Base-by-base conservation (phyloP, 306 rosid species). In the Vigna angularis region DNA sequence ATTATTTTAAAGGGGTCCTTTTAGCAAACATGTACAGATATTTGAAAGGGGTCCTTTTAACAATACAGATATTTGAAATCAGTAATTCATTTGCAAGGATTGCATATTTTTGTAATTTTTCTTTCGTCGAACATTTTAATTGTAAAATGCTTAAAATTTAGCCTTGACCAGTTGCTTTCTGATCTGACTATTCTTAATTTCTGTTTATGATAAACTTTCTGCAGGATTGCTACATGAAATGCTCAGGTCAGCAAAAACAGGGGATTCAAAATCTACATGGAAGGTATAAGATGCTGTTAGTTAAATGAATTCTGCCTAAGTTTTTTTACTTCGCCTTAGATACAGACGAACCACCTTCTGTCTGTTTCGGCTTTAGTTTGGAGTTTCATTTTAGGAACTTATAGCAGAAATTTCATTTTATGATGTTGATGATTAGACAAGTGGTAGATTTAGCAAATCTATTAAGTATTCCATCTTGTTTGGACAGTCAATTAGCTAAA, bases 251-350 rank as follows among this genome's bases (percentile, higher is more conserved):
- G 89, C 98, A 2, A 95, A 88, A 91, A 89, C 90, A 5, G 98
- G 98, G 76, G 99, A 95, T 86, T 95, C 98, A 80, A 95, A 88
- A 85, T 87, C 98, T 71, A 90, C 97, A 76, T 95, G 99, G 99
- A 95, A 95, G 99, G 99, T 95, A 88, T 73, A 42, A 55, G 70
- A 63, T 83, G 69, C 58, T 76, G 51, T 63, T 80, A 18, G 45
- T 74, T 68, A 38, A 53, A 74, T 66, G 63, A 78, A 14, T 50
- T 70, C 24, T 53, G 55, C 73, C 64, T 22, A 11, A 3, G 28
- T 13, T 48, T 50, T 63, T 65, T 42, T 52, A 63, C 58, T 80
- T 32, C 68, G n/a, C 45, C 9, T 56, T 47, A 64, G 40, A 70
- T 50, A 47, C 59, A 10, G 45, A 72, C 36, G 53, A 68, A 50